Evolutionary conservation across 2,329 filamentous ascomycete species (phyloP), one percentile per base, ranked within the genome.

Genomic region (Teratosphaeria pseudoeucalypti): DNA sequence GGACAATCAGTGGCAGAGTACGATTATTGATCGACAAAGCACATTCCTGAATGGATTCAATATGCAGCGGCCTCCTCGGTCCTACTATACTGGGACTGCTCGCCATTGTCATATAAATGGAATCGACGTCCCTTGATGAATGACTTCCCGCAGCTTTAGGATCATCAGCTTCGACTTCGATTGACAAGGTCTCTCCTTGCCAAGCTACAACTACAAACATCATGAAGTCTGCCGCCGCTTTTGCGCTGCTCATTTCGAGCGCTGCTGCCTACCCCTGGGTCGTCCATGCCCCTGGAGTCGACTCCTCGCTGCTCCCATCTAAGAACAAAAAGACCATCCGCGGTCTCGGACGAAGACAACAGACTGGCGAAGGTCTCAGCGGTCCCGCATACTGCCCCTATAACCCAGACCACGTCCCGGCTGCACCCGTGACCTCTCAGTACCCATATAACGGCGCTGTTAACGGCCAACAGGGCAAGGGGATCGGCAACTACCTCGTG

Each of bases 391-490:
- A 59, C 16, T 75, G 73, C 63, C 73, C 75, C 4, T 73, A 72
- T 70, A 77, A 77, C 57, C 52, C 71, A 6, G 68, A 75, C 56
- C 75, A 77, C 61, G 63, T 69, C 16, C 67, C 70, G 39, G 75
- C 74, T 6, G 69, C 68, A 12, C 70, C 72, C 0, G 68, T 73
- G 58, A 72, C 67, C 9, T 54, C 62, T 14, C 56, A 71, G 57
- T 77, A 68, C 57, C 75, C 74, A n/a, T 79, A 79, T 64, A 75
- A 74, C 52, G 71, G 71, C 26, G 76, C 77, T 2, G 72, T 72
- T 60, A 73, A 78, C 57, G 77, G 77, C 37, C 9, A 43, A n/a
- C 9, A 12, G 16, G 37, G 37, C 37, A 43, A 47, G 72, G 73
- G 16, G 12, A n/a, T 43, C 16, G 37, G 37, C 37, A 43, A 43